These are phyloP conservation scores for Kandelia obovata DNA, from an alignment of 345 rosid genomes.

Conservation along the genomic window DNA sequence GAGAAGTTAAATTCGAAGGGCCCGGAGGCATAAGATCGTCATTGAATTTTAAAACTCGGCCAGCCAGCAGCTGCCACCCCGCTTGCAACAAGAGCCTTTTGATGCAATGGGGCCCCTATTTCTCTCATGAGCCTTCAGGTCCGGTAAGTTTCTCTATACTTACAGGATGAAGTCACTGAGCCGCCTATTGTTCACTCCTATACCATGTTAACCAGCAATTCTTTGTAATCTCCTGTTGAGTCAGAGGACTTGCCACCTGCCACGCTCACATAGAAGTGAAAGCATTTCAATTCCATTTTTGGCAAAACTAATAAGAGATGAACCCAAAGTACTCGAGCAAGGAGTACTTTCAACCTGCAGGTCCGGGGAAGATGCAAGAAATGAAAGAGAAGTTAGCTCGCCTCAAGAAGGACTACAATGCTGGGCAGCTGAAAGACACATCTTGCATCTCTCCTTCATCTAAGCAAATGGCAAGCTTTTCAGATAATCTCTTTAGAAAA, in stretches of 20 bases:
- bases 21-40: conserved; percentile 1
- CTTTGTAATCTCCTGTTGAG: no score
- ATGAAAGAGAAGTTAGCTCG: conserved; percentile 11
- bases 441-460: conserved; percentile 16
- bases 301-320: neutral
- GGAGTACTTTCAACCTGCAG: conserved; percentile 25
- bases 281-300: no score
- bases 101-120: neutral
- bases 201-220: no score
- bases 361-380: conserved; percentile 20
- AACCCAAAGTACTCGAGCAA: conserved; percentile 20
- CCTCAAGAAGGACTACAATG: neutral
- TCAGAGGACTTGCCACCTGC: no score
- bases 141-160: no score
- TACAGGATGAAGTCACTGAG: no score
- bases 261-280: no score
- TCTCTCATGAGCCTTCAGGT: conserved; percentile 4
- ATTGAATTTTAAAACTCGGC: neutral
- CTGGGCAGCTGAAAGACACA: conserved; percentile 1
- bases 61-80: neutral
- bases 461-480: conserved; percentile 18
- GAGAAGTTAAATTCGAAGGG: neutral
- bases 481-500: conserved; percentile 17
- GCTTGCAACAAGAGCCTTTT: neutral
- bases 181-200: no score